Evolutionary conservation across 2,329 filamentous ascomycete species (phyloP).

Genomic region (Trichophyton verrucosum): DNA sequence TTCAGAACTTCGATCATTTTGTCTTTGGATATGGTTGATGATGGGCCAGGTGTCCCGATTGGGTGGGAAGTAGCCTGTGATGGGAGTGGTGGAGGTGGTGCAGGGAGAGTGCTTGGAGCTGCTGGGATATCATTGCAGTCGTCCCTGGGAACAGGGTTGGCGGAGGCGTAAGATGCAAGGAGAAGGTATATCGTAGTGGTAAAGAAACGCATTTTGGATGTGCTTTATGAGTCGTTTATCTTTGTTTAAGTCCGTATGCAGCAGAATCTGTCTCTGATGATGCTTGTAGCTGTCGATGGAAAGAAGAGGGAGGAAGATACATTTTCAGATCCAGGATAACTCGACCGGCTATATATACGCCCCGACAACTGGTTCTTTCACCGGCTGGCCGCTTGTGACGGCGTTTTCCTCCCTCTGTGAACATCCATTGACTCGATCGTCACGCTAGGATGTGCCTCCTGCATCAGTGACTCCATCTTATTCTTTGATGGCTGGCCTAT

Average conservation of each 20-base stretch:
- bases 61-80: not conserved
- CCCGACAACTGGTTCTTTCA: not conserved
- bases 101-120: not conserved
- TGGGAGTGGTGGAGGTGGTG: not conserved
- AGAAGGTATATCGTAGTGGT: slow-evolving; percentile 3
- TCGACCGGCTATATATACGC: not conserved
- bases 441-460: not conserved
- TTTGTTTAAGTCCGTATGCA: not conserved
- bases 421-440: not conserved
- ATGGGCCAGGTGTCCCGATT: not conserved
- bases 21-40: not conserved
- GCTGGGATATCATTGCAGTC: not conserved
- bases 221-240: not conserved
- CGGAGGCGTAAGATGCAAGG: not conserved
- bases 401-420: not conserved
- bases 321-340: not conserved
- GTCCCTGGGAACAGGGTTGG: not conserved
- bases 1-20: slow-evolving; percentile 8
- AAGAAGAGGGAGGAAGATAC: not conserved
- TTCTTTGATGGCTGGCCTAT: not conserved
- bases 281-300: not conserved
- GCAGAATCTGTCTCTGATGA: no score
- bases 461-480: not conserved
- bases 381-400: not conserved
- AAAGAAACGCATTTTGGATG: slow-evolving; percentile 1